These are phyloP conservation scores for Zychaea mexicana DNA, from an alignment of 371 early-diverging fungal genomes.

Conservation along the genomic window DNA sequence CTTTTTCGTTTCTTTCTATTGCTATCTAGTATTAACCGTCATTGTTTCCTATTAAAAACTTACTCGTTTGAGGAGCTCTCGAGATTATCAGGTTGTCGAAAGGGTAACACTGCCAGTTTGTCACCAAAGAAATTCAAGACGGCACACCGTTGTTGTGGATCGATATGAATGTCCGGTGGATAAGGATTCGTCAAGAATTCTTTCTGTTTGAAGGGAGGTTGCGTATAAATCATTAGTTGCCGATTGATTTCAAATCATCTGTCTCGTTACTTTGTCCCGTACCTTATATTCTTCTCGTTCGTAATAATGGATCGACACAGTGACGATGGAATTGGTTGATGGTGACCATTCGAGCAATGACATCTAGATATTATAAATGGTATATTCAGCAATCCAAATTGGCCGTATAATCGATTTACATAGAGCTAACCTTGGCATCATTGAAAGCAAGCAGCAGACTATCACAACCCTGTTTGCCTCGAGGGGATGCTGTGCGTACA, in stretches of 20 bases:
- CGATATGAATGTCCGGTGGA: conserved; percentile 69
- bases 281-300: conserved; percentile 92
- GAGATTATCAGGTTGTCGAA: conserved; percentile 69
- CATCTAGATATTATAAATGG: conserved; percentile 76
- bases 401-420: too few relatives aligned
- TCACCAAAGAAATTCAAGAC: conserved; percentile 85
- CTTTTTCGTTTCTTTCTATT: not conserved
- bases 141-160: conserved; percentile 87
- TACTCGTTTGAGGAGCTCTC: conserved; percentile 23
- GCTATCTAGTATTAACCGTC: conserved; percentile 19
- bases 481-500: conserved; percentile 68
- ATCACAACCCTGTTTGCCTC: conserved; percentile 75
- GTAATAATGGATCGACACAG: conserved; percentile 96
- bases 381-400: not conserved
- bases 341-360: conserved; percentile 88
- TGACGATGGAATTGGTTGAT: conserved; percentile 75
- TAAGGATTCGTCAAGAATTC: conserved; percentile 69
- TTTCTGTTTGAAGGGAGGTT: conserved; percentile 37
- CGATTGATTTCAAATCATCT: too few relatives aligned
- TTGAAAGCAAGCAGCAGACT: conserved; percentile 82
- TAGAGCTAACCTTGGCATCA: conserved; percentile 94
- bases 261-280: conserved; percentile 16
- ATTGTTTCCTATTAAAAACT: conserved; percentile 28
- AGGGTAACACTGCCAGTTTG: conserved; percentile 90
- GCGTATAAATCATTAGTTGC: too few relatives aligned